These are phyloP conservation scores for Cinnamomum chago DNA, from an alignment of 164 flowering plant species.

Conservation along the genomic window DNA sequence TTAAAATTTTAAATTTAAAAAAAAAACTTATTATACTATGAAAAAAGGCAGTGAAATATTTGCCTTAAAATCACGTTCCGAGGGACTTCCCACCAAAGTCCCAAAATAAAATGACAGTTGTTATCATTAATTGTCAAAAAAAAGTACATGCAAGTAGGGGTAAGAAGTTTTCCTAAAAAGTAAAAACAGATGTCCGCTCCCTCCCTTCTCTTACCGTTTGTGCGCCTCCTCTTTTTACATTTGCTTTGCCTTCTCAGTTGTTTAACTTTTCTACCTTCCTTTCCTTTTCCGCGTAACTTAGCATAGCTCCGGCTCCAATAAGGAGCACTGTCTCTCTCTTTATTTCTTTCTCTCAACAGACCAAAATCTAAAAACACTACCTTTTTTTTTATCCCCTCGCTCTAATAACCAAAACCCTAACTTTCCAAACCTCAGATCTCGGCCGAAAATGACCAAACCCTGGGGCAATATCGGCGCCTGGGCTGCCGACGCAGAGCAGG, in stretches of 20 bases:
- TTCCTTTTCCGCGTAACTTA: not conserved
- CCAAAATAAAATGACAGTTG: too few species aligned
- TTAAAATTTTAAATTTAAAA: too few species aligned
- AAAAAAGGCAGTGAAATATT: too few species aligned
- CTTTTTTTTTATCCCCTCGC: too few species aligned
- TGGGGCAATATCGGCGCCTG: constrained; percentile 35
- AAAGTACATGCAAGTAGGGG: too few species aligned
- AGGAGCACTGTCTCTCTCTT: not conserved
- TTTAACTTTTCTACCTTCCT: not conserved
- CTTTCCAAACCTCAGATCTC: constrained; percentile 7
- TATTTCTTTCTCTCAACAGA: not conserved
- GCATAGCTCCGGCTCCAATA: not conserved
- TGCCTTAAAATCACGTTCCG: too few species aligned
- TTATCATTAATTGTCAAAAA: too few species aligned
- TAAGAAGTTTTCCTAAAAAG: too few species aligned
- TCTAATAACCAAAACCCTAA: not conserved
- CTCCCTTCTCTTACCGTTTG: not conserved
- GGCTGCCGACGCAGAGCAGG: constrained; percentile 42
- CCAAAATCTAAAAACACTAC: not conserved
- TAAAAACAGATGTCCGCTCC: too few species aligned
- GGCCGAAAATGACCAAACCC: constrained; percentile 28
- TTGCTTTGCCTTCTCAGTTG: not conserved
- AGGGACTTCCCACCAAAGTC: too few species aligned
- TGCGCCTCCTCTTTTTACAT: not conserved
- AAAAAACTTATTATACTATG: too few species aligned